Base-by-base conservation (phyloP, 768 basidiomycete genomes). In the Kwoniella heveanensis region DNA sequence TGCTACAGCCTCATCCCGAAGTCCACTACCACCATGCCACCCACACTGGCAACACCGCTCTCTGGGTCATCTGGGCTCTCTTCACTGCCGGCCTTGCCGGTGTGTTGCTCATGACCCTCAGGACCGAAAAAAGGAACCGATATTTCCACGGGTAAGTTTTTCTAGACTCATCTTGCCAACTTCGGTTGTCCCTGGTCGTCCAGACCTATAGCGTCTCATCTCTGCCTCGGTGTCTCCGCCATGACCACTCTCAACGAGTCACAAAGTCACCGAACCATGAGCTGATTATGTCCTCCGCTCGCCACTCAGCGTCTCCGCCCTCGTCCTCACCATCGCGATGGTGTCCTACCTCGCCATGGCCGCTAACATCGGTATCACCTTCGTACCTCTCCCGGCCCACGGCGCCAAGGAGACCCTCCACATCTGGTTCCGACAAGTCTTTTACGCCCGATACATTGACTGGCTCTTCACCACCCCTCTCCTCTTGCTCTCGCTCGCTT, bases 391-490 rank as follows among this genome's bases (percentile, higher is more conserved):
- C 47, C 70, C 73, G 60, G 57, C 60, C 44, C 64, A 71, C 64
- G 71, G 68, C 17, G 49, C 32, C 29, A 65, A 67, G 21, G 66
- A 54, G 8, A 63, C 65, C 19, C 47, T 66, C 26, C 50, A 64
- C 54, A 67, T 66, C 36, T 57, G 68, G 50, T 55, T 71, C 61
- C 56, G 78, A 51, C 64, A 77, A 58, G 69, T 78, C 29, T 79
- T 74, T 64, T 79, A 62, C 29, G 77, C 76, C n/a, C 66, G 76
- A 47, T 75, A 72, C 68, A 60, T 76, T 44, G 70, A 76, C 63
- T 77, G 74, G 74, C 68, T 78, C 30, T 70, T 79, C 67, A 78
- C 78, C 39, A 78, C 77, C 12, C 78, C 78, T 15, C 69, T 79
- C 21, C 64, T 78, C 50, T 60, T 79, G 24, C 58, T 79, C 53